A percentile compares a stretch with the other conserved stretches of the same genome.
Conservation (phyloP, 371 early-diverging fungal species). For the Capillidium heterosporum region DNA sequence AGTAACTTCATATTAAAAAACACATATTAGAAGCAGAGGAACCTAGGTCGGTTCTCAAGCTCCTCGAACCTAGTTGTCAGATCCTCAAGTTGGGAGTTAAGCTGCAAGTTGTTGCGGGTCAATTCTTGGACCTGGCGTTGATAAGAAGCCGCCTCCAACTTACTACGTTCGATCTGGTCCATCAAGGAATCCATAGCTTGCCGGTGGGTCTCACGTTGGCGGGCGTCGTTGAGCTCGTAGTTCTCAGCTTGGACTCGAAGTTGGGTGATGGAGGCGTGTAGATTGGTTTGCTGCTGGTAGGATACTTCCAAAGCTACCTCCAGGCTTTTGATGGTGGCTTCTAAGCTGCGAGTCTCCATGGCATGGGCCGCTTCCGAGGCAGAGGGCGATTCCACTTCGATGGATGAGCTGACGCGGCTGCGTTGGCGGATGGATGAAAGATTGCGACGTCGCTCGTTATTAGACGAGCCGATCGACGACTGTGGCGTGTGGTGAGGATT, state of each 20-base stretch:
- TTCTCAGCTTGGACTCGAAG: not conserved
- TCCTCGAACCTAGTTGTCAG: not conserved
- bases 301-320: not conserved
- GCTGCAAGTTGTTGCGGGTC: not conserved
- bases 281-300: not conserved
- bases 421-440: too few relatives aligned
- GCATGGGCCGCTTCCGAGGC: too few relatives aligned
- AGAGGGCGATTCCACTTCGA: too few relatives aligned
- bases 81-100: not conserved
- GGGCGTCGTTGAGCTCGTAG: not conserved
- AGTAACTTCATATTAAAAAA: too few relatives aligned
- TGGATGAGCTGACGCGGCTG: too few relatives aligned
- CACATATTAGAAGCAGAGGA: slow-evolving; percentile 1
- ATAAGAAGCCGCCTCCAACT: not conserved
- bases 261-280: slow-evolving; percentile 1
- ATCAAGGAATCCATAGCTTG: not conserved
- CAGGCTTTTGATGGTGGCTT: not conserved
- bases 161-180: slow-evolving; percentile 2
- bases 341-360: not conserved
- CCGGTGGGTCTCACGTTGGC: not conserved
- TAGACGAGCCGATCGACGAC: too few relatives aligned
- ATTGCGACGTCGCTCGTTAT: too few relatives aligned
- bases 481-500: too few relatives aligned
- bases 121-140: slow-evolving; percentile 2
- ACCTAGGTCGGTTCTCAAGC: not conserved